Evolutionary conservation across 805 yeast species (phyloP).

Genomic region (Geotrichum ghanense): DNA sequence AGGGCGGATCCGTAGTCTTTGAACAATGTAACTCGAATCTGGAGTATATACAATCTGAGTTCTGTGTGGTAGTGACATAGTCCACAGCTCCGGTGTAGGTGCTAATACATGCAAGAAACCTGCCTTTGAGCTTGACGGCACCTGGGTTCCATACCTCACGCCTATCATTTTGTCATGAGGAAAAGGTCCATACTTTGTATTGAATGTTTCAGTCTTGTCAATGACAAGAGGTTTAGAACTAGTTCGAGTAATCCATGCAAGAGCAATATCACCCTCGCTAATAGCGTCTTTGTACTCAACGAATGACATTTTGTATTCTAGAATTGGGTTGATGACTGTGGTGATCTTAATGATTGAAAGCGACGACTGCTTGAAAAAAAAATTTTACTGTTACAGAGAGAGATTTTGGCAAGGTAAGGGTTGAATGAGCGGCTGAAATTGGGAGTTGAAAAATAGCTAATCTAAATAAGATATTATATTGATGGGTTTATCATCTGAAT

Average conservation of each 20-base stretch:
- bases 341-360: no score
- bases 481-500: no score
- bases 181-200: constrained; percentile 84
- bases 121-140: constrained; percentile 49
- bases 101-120: constrained; percentile 82
- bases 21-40: constrained; percentile 84
- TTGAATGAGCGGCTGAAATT: no score
- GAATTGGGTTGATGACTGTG: no score
- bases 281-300: constrained; percentile 51
- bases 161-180: constrained; percentile 82
- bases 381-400: no score
- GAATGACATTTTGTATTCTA: constrained; percentile 39
- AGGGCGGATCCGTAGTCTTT: constrained; percentile 60
- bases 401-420: no score
- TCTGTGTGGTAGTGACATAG: constrained; percentile 89
- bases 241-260: constrained; percentile 76
- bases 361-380: no score
- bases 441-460: no score
- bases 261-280: constrained; percentile 76
- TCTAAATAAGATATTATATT: no score
- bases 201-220: constrained; percentile 43
- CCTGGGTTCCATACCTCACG: constrained; percentile 70
- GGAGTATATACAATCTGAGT: constrained; percentile 97
- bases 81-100: constrained; percentile 95
- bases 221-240: constrained; percentile 66